These are phyloP conservation scores for Colletotrichum spaethianum DNA, from an alignment of 2,329 filamentous ascomycete genomes.

Conservation along the genomic window DNA sequence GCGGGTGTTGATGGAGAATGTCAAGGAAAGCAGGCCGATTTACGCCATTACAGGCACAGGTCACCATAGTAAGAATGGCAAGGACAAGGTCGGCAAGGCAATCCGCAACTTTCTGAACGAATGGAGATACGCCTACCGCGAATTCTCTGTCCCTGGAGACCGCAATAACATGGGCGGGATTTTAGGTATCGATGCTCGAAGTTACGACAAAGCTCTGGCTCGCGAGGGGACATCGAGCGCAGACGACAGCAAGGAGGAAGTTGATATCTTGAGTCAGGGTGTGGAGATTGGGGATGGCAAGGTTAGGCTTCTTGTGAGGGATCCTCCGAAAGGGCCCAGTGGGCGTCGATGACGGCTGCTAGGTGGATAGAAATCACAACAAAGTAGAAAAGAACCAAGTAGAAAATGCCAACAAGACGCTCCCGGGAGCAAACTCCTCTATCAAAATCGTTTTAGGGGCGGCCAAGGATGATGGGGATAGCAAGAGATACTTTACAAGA, in stretches of 20 bases:
- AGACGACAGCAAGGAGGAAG: slow-evolving; percentile 59
- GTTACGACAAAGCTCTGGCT: slow-evolving; percentile 74
- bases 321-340: slow-evolving; percentile 71
- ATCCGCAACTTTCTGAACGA: slow-evolving; percentile 93
- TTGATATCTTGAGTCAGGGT: slow-evolving; percentile 75
- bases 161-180: slow-evolving; percentile 85
- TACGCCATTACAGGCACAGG: slow-evolving; percentile 98
- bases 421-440: slow-evolving; percentile 8
- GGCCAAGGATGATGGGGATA: neutral
- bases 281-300: slow-evolving; percentile 78
- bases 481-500: neutral
- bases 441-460: neutral
- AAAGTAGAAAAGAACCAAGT: slow-evolving; percentile 35
- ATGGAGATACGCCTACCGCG: slow-evolving; percentile 94
- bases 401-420: slow-evolving; percentile 27
- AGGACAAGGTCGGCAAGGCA: slow-evolving; percentile 97
- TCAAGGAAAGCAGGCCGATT: slow-evolving; percentile 79
- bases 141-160: slow-evolving; percentile 97
- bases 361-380: slow-evolving; percentile 40
- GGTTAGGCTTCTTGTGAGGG: slow-evolving; percentile 75
- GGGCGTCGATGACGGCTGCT: slow-evolving; percentile 57
- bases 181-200: slow-evolving; percentile 76
- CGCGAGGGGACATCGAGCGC: slow-evolving; percentile 60
- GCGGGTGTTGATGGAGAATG: slow-evolving; percentile 87
- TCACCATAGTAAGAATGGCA: slow-evolving; percentile 98